phyloP scores from a whole-genome alignment of 2,329 filamentous ascomycete genomes.

The Berkeleyomyces basicola region DNA sequence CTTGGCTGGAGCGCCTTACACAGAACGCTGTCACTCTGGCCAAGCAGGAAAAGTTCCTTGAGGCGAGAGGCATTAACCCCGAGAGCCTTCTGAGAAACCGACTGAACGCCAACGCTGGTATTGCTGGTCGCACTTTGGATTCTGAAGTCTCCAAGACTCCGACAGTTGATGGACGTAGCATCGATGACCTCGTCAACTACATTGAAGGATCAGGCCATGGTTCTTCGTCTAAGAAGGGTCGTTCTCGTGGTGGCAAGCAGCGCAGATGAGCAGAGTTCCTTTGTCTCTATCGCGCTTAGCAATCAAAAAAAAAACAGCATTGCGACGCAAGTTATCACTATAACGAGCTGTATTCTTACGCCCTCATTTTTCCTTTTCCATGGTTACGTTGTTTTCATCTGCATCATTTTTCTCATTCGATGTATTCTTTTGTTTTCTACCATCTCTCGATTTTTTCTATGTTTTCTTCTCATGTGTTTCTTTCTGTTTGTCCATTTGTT shows the following conservation, averaged over 20 bases:
- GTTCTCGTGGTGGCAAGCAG: slow-evolving; percentile 30
- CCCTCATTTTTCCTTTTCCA: not conserved
- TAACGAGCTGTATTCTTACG: not conserved
- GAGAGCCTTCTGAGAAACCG: slow-evolving; percentile 38
- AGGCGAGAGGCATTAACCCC: slow-evolving; percentile 55
- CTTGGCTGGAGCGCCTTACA: slow-evolving; percentile 89
- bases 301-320: not conserved
- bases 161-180: slow-evolving; percentile 57
- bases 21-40: slow-evolving; percentile 89
- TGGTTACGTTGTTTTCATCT: slow-evolving; percentile 1
- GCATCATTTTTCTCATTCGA: not conserved
- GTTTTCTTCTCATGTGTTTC: slow-evolving; percentile 1
- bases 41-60: slow-evolving; percentile 78
- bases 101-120: not conserved
- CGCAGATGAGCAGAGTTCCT: slow-evolving; percentile 17
- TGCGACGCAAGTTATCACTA: not conserved
- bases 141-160: not conserved
- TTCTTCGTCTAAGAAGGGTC: slow-evolving; percentile 27
- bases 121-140: slow-evolving; percentile 19
- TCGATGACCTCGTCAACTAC: slow-evolving; percentile 86
- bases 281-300: not conserved
- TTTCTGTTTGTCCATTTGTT: not conserved
- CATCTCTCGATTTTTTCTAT: not conserved
- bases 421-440: not conserved
- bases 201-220: slow-evolving; percentile 58